A percentile compares a stretch with the other conserved stretches of the same genome.
Conservation (phyloP, 306 rosid species). For the Prunus davidiana region DNA sequence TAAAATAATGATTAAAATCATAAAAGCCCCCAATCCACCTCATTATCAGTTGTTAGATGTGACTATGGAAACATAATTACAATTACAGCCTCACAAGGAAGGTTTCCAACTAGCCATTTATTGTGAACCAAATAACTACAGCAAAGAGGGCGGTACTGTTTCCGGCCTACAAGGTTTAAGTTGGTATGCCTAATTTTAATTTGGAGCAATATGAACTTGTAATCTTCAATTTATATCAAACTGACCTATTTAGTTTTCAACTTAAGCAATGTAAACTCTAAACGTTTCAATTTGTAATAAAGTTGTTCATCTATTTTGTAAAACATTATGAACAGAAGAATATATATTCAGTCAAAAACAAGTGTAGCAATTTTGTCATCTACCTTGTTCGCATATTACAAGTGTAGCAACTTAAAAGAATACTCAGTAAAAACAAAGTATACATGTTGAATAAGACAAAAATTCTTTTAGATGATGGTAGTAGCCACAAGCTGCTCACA, state of each 20-base stretch:
- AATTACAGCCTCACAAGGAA: background rate
- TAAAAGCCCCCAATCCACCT: background rate
- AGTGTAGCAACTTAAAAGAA: background rate
- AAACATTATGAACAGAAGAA: background rate
- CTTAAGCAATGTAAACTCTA: background rate
- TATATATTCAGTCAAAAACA: too few species aligned
- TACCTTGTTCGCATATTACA: background rate
- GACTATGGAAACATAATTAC: background rate
- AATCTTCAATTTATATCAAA: background rate
- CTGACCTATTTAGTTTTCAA: background rate
- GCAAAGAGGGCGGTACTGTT: too few species aligned
- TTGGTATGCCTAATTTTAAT: background rate
- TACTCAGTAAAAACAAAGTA: background rate
- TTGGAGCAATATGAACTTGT: background rate
- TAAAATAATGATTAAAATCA: background rate
- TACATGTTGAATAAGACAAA: background rate
- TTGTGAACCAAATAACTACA: too few species aligned
- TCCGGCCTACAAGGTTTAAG: background rate
- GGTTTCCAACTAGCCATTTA: background rate
- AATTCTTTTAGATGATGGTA: background rate
- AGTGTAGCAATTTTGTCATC: too few species aligned
- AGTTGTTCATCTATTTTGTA: background rate
- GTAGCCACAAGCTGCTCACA: background rate
- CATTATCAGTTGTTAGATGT: background rate
- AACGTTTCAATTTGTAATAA: too few species aligned